Evolutionary conservation across 2,329 filamentous ascomycete genomes (phyloP).

Genomic region (Penicillium frequentans): DNA sequence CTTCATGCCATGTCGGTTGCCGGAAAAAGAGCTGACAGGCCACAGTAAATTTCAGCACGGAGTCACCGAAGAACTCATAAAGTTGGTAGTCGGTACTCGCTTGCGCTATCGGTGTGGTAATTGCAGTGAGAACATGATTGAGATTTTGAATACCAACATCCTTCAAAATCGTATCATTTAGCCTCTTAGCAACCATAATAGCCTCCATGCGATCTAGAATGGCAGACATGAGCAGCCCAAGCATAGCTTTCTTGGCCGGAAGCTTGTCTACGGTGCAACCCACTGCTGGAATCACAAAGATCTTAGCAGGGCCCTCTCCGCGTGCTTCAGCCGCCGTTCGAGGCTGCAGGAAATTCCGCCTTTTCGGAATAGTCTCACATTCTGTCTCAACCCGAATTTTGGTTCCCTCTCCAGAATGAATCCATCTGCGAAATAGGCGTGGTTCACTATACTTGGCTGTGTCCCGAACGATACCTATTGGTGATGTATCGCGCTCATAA

Average conservation of each 20-base stretch:
- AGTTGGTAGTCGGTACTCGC: constrained; percentile 73
- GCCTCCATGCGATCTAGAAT: constrained; percentile 70
- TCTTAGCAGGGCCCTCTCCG: constrained; percentile 14
- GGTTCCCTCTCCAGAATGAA: constrained; percentile 4
- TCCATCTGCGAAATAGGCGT: constrained; percentile 27
- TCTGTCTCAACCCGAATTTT: constrained; percentile 21
- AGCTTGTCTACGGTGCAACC: constrained; percentile 42
- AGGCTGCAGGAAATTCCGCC: constrained; percentile 29
- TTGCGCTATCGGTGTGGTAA: constrained; percentile 63
- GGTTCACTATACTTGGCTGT: constrained; percentile 23
- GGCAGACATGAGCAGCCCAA: constrained; percentile 67
- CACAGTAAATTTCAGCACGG: constrained; percentile 72
- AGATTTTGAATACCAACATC: constrained; percentile 56
- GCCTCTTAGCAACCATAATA: constrained; percentile 60
- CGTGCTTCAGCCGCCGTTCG: neutral
- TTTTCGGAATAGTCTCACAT: constrained; percentile 26
- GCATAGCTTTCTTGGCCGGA: constrained; percentile 46
- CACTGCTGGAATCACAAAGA: constrained; percentile 20
- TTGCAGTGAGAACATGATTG: constrained; percentile 64
- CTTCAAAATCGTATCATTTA: constrained; percentile 58
- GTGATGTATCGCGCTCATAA: constrained; percentile 12
- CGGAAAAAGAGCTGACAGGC: constrained; percentile 63
- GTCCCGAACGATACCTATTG: constrained; percentile 30
- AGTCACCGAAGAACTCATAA: constrained; percentile 85
- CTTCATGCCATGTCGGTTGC: constrained; percentile 71